Conservation (phyloP, 768 basidiomycete genomes). For the Hericium erinaceus region DNA sequence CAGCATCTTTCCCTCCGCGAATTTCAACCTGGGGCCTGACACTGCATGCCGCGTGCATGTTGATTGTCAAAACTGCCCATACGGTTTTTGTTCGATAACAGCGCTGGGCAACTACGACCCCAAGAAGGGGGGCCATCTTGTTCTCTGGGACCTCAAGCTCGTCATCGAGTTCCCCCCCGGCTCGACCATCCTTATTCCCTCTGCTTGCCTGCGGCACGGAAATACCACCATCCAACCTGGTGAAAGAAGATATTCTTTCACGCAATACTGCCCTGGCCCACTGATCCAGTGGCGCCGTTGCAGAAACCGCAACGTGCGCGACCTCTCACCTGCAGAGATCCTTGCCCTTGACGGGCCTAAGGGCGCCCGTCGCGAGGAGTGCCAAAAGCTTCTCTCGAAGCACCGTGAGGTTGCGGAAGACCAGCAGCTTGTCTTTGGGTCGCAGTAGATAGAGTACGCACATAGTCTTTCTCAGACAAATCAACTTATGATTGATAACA, state of each 20-base stretch:
- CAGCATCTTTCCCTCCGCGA: conserved; percentile 5
- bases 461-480: no score
- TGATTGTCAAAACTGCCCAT: conserved; percentile 5
- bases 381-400: no score
- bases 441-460: no score
- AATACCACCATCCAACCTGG: conserved; percentile 10
- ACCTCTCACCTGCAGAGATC: no score
- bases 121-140: conserved; percentile 9
- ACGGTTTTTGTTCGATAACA: conserved; percentile 10
- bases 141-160: conserved; percentile 12
- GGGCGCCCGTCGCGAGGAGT: no score
- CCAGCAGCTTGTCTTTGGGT: no score
- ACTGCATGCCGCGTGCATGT: conserved; percentile 5
- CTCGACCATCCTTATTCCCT: conserved; percentile 11
- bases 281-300: conserved; percentile 2
- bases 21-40: conserved; percentile 12
- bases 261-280: conserved; percentile 4
- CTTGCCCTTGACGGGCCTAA: no score
- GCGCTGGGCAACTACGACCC: conserved; percentile 10
- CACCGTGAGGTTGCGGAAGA: no score
- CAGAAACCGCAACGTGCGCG: not conserved
- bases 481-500: no score
- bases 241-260: conserved; percentile 3
- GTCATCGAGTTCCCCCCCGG: conserved; percentile 15
- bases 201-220: conserved; percentile 11